Conservation (phyloP, 306 rosid genomes). For the Oxytropis ochrocephala region DNA sequence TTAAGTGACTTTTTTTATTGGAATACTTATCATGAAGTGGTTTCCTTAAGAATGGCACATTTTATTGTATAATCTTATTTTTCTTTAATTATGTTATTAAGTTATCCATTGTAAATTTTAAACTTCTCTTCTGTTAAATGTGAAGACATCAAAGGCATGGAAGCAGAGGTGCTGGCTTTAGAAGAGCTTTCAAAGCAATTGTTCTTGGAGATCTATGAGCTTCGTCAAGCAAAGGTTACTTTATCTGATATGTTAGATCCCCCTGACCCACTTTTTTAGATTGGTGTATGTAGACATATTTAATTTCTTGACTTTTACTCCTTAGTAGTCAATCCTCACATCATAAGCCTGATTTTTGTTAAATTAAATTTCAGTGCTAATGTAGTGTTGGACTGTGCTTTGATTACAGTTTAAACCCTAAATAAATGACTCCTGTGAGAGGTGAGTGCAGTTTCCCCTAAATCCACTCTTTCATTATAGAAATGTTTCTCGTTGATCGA, state of each 20-base stretch:
- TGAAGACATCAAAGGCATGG: constrained; percentile 81
- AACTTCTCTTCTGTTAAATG: neutral
- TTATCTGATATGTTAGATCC: constrained; percentile 1
- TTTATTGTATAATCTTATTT: constrained; percentile 3
- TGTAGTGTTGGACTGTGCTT: neutral
- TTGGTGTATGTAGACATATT: neutral
- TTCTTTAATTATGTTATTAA: neutral
- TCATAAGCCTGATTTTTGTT: neutral
- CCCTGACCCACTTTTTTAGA: constrained; percentile 5
- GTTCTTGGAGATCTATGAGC: constrained; percentile 94
- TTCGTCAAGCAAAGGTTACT: constrained; percentile 89
- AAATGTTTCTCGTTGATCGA: neutral
- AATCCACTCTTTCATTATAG: neutral
- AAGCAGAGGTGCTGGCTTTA: constrained; percentile 86
- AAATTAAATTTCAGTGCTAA: neutral
- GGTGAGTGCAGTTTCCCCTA: too few relatives aligned
- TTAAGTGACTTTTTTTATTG: neutral
- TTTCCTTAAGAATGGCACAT: neutral
- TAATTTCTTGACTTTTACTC: neutral
- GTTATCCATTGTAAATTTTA: constrained; percentile 15
- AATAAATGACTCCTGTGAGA: neutral
- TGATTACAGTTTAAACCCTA: neutral
- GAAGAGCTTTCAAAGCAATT: constrained; percentile 97
- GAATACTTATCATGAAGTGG: neutral
- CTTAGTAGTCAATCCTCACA: neutral